These are phyloP conservation scores for Saccharomyces hybrid DNA, from an alignment of 1,139 yeast genomes.

Conservation along the genomic window DNA sequence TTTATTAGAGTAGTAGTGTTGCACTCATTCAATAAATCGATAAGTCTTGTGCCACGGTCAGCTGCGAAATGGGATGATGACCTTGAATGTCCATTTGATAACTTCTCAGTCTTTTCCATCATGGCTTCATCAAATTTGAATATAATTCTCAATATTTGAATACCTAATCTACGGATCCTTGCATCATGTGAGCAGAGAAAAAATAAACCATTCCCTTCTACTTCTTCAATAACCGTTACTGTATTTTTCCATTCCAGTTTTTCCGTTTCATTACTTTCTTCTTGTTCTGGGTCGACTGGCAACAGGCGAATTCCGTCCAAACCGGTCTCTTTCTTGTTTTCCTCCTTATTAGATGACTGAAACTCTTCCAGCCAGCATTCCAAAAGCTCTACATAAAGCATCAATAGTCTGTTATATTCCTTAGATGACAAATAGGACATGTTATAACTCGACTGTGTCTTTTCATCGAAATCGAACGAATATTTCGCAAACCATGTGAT, in stretches of 20 bases:
- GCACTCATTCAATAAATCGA: slow-evolving; percentile 64
- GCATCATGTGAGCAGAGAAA: slow-evolving; percentile 87
- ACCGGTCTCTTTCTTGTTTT: slow-evolving; percentile 29
- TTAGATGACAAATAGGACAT: slow-evolving; percentile 47
- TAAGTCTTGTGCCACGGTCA: slow-evolving; percentile 68
- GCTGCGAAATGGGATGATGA: slow-evolving; percentile 63
- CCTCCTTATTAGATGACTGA: slow-evolving; percentile 28
- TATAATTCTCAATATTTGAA: slow-evolving; percentile 64
- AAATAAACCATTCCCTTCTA: slow-evolving; percentile 91
- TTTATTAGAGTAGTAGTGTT: slow-evolving; percentile 62
- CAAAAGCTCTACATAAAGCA: slow-evolving; percentile 68
- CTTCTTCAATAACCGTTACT: slow-evolving; percentile 81
- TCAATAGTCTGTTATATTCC: slow-evolving; percentile 54
- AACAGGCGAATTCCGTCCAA: slow-evolving; percentile 25
- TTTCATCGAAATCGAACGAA: slow-evolving; percentile 75
- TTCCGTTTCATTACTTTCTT: slow-evolving; percentile 43
- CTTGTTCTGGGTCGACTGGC: slow-evolving; percentile 29
- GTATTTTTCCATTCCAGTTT: slow-evolving; percentile 73
- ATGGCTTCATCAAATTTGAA: slow-evolving; percentile 82
- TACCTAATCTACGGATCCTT: slow-evolving; percentile 63
- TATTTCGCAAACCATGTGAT: slow-evolving; percentile 70
- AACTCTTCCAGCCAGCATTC: slow-evolving; percentile 75
- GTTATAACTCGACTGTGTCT: slow-evolving; percentile 41
- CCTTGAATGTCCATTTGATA: slow-evolving; percentile 40
- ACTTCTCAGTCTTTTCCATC: slow-evolving; percentile 41